Percentiles rank a stretch among this genome's conserved stretches.
Evolutionary conservation across 2,329 filamentous ascomycete genomes (phyloP).

Genomic region (Iodosphaeria phyllophila): DNA sequence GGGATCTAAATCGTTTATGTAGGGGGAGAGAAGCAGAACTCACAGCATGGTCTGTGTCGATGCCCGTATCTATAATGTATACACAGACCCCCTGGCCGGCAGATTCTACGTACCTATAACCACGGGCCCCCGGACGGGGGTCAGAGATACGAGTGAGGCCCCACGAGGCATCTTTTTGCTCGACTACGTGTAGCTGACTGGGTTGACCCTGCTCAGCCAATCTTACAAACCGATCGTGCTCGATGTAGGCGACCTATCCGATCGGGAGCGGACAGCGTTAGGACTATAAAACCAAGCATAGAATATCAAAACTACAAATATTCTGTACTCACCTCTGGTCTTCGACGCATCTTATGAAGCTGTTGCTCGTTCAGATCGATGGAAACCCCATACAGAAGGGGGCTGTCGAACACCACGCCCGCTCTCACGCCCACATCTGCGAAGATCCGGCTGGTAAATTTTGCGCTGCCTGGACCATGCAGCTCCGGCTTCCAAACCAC

Average conservation of each 20-base stretch:
- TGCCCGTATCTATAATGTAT: conserved; percentile 37
- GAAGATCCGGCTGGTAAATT: too few species aligned
- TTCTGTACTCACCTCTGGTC: too few species aligned
- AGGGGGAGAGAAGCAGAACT: conserved; percentile 3
- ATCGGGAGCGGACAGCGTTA: too few species aligned
- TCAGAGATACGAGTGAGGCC: conserved; percentile 26
- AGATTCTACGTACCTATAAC: conserved; percentile 22
- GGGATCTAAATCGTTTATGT: not conserved
- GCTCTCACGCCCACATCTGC: too few species aligned
- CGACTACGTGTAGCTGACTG: conserved; percentile 13
- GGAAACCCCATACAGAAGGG: too few species aligned
- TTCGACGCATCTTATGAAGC: too few species aligned
- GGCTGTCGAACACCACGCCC: too few species aligned
- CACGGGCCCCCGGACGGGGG: conserved; percentile 12
- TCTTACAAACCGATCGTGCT: conserved; percentile 15
- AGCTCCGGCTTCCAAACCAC: too few species aligned
- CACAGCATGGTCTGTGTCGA: conserved; percentile 22
- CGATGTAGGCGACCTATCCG: conserved; percentile 17
- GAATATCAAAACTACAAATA: too few species aligned
- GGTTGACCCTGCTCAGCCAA: conserved; percentile 15
- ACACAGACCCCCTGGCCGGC: conserved; percentile 23
- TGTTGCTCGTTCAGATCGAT: too few species aligned
- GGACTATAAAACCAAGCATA: too few species aligned
- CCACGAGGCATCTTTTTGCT: conserved; percentile 20
- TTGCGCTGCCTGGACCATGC: too few species aligned